Conservation (phyloP, 257 asterid species). For the Sherardia arvensis region DNA sequence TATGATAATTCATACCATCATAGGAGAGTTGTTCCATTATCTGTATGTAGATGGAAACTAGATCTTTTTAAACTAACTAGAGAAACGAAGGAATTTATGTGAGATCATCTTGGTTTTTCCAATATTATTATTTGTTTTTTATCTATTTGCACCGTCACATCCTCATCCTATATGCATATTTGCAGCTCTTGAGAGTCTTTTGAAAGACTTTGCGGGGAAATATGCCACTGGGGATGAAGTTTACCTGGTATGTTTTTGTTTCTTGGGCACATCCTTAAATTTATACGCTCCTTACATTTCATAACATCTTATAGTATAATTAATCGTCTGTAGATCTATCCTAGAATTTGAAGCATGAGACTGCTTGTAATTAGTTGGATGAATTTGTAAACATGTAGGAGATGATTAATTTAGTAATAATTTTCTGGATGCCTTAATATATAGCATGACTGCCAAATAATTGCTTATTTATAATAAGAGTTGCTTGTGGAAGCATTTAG, state of each 20-base stretch:
- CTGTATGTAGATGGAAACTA: background rate
- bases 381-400: too few relatives aligned
- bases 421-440: background rate
- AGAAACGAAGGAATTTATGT: too few relatives aligned
- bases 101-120: background rate
- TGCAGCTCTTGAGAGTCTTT: slow-evolving; percentile 67
- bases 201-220: slow-evolving; percentile 54
- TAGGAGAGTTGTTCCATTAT: too few relatives aligned
- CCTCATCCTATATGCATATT: slow-evolving; percentile 17
- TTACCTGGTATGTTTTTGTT: slow-evolving; percentile 40
- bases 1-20: background rate
- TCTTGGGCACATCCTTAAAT: background rate
- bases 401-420: background rate
- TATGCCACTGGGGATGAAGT: slow-evolving; percentile 68
- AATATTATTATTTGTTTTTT: background rate
- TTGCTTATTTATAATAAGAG: background rate
- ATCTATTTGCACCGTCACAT: background rate
- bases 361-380: too few relatives aligned
- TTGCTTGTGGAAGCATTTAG: background rate
- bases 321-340: background rate
- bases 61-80: too few relatives aligned
- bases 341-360: too few relatives aligned
- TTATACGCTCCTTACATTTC: background rate
- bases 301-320: background rate
- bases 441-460: background rate